A percentile compares a stretch with the other conserved stretches of the same genome.
Evolutionary conservation across 1,139 yeast genomes (phyloP).

Genomic region (Torulaspora pretoriensis): DNA sequence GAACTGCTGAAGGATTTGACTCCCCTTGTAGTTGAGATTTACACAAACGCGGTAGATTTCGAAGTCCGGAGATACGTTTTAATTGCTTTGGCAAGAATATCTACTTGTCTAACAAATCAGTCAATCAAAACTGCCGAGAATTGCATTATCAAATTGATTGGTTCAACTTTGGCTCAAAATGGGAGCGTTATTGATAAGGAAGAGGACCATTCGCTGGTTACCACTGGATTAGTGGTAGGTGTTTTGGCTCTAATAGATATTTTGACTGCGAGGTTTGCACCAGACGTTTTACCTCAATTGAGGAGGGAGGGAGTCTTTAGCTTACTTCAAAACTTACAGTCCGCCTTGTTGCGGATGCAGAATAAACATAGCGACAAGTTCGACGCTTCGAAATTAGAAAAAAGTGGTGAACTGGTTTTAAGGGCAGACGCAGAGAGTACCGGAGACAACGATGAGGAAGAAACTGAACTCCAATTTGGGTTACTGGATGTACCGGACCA

Average conservation of each 20-base stretch:
- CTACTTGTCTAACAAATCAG: conserved; percentile 24
- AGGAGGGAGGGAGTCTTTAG: conserved; percentile 74
- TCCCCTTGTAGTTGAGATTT: conserved; percentile 62
- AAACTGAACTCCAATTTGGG: conserved; percentile 29
- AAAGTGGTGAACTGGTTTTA: conserved; percentile 17
- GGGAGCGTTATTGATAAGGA: conserved; percentile 34
- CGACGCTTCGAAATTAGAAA: conserved; percentile 9
- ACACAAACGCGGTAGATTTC: conserved; percentile 70
- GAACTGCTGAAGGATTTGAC: conserved; percentile 50
- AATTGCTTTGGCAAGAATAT: conserved; percentile 53
- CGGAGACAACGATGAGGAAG: conserved; percentile 35
- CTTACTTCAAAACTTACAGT: conserved; percentile 16
- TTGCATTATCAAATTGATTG: conserved; percentile 48
- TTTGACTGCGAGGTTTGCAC: conserved; percentile 46
- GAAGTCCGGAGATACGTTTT: conserved; percentile 60
- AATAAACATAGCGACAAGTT: conserved; percentile 15
- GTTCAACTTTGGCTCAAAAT: conserved; percentile 67
- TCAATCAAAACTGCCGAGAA: conserved; percentile 24
- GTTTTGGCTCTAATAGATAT: conserved; percentile 49
- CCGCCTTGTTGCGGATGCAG: conserved; percentile 18
- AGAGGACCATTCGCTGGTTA: conserved; percentile 27
- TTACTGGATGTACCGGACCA: conserved; percentile 27
- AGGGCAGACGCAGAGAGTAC: conserved; percentile 21
- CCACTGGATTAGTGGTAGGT: conserved; percentile 47
- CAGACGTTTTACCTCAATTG: conserved; percentile 45